Evolutionary conservation across 768 basidiomycete genomes (phyloP).

Genomic region (Wakefieldia striispora): DNA sequence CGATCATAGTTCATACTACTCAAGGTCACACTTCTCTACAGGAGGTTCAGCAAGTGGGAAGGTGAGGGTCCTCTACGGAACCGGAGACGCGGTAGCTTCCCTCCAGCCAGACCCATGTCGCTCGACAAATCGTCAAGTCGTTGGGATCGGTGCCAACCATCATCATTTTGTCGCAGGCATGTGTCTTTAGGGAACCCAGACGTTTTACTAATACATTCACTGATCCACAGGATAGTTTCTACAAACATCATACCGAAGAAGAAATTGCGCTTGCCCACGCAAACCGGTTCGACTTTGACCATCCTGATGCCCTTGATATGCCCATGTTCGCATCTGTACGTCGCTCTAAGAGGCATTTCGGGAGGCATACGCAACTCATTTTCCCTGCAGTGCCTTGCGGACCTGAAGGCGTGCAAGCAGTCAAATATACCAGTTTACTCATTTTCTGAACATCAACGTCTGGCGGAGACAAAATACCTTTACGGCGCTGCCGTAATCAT

Average conservation of each 20-base stretch:
- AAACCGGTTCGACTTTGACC: conserved; percentile 83
- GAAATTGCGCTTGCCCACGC: conserved; percentile 82
- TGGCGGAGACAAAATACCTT: conserved; percentile 77
- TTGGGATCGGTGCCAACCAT: conserved; percentile 86
- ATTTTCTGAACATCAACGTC: conserved; percentile 84
- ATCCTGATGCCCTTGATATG: conserved; percentile 92
- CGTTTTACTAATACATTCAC: neutral
- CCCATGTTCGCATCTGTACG: conserved; percentile 76
- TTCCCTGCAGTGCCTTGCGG: conserved; percentile 65
- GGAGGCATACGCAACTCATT: neutral
- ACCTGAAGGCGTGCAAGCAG: conserved; percentile 81
- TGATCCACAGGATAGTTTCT: conserved; percentile 81
- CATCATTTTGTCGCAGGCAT: conserved; percentile 85
- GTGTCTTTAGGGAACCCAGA: conserved; percentile 2
- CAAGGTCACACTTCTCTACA: conserved; percentile 27
- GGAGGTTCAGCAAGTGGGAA: conserved; percentile 89
- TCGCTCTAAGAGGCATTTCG: conserved; percentile 5
- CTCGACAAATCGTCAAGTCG: conserved; percentile 73
- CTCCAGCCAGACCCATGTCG: conserved; percentile 70
- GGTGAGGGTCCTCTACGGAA: conserved; percentile 39
- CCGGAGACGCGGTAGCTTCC: conserved; percentile 1
- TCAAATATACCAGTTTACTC: conserved; percentile 94
- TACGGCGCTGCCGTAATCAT: conserved; percentile 95
- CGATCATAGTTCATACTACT: neutral
- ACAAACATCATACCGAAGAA: conserved; percentile 75